Conservation (phyloP, 148 eudicot species). For the Gaultheria prostrata region DNA sequence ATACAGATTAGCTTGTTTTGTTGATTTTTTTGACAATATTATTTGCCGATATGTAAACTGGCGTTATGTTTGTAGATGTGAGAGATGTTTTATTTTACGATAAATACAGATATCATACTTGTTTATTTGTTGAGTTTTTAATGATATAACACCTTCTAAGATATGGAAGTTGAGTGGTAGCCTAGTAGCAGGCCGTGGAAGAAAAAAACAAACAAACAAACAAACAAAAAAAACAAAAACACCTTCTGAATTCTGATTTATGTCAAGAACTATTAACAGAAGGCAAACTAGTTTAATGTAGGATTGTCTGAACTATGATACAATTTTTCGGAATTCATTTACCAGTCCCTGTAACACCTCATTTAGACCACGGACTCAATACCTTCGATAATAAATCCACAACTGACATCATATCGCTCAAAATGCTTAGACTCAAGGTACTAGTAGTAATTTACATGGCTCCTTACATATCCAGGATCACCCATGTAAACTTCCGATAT, state of each 20-base stretch:
- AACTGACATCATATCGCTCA: no score
- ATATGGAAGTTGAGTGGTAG: neutral
- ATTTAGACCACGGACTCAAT: no score
- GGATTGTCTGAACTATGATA: constrained; percentile 1
- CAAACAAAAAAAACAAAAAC: no score
- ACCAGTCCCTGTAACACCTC: no score
- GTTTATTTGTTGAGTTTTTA: neutral
- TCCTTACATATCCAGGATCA: no score
- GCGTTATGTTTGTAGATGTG: neutral
- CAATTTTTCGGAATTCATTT: no score
- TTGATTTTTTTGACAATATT: neutral
- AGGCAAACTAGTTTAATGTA: neutral
- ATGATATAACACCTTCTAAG: neutral
- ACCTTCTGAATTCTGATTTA: neutral
- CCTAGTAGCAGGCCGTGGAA: no score
- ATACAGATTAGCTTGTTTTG: constrained; percentile 1
- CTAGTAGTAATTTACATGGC: no score
- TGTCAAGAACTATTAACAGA: neutral
- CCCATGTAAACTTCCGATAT: no score
- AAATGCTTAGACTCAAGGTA: no score
- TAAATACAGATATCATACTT: neutral
- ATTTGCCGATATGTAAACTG: neutral
- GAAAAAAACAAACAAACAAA: no score
- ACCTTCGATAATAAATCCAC: no score
- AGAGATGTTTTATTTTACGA: neutral